phyloP scores from a whole-genome alignment of 331 rosid species.

The Rosa hybrid region DNA sequence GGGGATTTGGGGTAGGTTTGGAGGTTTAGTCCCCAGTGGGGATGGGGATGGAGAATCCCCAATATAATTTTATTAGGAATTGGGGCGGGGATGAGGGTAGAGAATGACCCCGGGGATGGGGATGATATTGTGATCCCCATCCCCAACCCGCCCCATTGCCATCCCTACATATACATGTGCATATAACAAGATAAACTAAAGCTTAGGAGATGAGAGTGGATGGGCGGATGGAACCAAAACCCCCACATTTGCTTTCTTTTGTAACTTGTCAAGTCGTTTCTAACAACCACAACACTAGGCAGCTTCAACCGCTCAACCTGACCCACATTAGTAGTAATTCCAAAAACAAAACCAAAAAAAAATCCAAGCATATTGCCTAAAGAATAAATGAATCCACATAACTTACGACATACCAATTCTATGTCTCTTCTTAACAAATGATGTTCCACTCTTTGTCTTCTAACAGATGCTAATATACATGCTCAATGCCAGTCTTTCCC shows the following conservation, averaged over 20 bases:
- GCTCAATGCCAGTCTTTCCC: too few relatives aligned
- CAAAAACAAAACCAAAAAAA: neutral
- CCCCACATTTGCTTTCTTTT: neutral
- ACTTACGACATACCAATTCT: neutral
- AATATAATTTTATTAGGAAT: too few relatives aligned
- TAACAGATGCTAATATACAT: neutral
- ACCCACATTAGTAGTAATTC: neutral
- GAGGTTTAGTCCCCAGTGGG: too few relatives aligned
- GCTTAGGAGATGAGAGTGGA: neutral
- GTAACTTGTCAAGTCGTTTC: neutral
- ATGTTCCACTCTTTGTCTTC: neutral
- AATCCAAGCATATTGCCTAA: neutral
- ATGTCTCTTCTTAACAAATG: neutral
- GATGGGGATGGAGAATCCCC: too few relatives aligned
- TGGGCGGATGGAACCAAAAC: neutral
- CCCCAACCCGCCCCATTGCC: too few relatives aligned
- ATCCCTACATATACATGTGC: neutral
- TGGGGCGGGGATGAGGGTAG: too few relatives aligned
- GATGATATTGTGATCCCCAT: too few relatives aligned
- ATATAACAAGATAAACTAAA: neutral
- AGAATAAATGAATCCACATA: neutral
- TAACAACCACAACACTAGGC: neutral
- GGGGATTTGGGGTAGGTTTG: too few relatives aligned
- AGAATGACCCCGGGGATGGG: too few relatives aligned
- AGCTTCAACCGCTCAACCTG: constrained; percentile 5